Base-by-base conservation (phyloP, 352 stramenopile species). In the Pythium coloratum region DNA sequence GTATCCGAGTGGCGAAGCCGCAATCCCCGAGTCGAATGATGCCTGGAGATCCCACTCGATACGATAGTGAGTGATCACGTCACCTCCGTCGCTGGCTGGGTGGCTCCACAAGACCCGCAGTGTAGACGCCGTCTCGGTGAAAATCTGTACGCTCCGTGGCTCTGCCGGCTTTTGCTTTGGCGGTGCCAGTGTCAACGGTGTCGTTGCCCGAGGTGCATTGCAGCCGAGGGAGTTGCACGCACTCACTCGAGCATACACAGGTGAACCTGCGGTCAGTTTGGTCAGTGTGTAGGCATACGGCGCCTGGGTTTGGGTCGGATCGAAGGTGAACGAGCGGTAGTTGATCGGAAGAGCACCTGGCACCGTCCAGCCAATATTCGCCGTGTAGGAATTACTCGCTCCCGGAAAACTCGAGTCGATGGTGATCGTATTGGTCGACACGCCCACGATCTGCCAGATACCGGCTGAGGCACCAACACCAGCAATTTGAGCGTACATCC, bases 11-110 rank as follows among this genome's bases (percentile, higher is more conserved):
- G 94, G 73, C n/a, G 82, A 84, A n/a, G 79, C 81, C 49, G 82
- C 77, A 5, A 46, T n/a, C 0, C 82, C 88, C 5, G 84, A 95
- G 57, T 88, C 79, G 68, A 98, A 99, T n/a, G 76, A 85, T 6
- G 84, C 75, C 6, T 68, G 76, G 4, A 75, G 69, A 64, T 99
- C 97, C 97, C 97, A 99, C 74, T 99, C 96, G 6, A 99, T 78
- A 2, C 92, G 77, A 56, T 99, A 99, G 66, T 98, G 96, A 8
- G 91, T 96, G 49, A 99, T 89, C 0, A 81, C 69, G 34, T 97
- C 89, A 3, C 96, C 96, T 16, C 96, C 96, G 66, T 98, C 86
- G 62, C 91, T 97, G 2, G 75, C 33, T 1, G 96, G 96, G 32
- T 97, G 82, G n/a, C 81, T 89, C 82, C 92, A 98, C 3, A 92